These are phyloP conservation scores for Backusella liffmaniae DNA, from an alignment of 192 early-diverging fungal species.

Conservation along the genomic window DNA sequence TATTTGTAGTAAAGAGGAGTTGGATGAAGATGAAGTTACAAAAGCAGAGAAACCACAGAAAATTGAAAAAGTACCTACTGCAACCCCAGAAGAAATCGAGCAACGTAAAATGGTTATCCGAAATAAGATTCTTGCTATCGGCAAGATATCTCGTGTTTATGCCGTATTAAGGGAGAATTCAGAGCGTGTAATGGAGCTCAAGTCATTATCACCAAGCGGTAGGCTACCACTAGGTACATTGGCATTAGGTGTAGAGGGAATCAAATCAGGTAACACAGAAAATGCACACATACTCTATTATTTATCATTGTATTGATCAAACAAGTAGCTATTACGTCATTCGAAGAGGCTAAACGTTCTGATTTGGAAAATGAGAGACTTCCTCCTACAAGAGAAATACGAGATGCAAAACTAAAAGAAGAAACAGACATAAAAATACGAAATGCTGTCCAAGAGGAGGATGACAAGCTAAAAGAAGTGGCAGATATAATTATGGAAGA, in stretches of 20 bases:
- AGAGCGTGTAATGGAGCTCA: conserved; percentile 92
- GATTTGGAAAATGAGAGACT: conserved; percentile 93
- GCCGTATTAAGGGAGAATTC: conserved; percentile 87
- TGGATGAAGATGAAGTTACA: conserved; percentile 58
- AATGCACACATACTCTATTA: background rate
- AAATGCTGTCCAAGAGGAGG: conserved; percentile 36
- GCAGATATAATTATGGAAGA: conserved; percentile 30
- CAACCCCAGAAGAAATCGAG: conserved; percentile 51
- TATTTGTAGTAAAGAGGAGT: conserved; percentile 95
- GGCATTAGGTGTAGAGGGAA: conserved; percentile 87
- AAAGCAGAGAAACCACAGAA: conserved; percentile 8
- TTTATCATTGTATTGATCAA: background rate
- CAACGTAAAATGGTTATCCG: conserved; percentile 66
- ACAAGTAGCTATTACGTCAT: conserved; percentile 74
- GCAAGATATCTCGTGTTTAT: conserved; percentile 89
- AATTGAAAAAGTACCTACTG: background rate
- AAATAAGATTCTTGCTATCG: conserved; percentile 92
- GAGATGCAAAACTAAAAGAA: conserved; percentile 33
- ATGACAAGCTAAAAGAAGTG: conserved; percentile 27
- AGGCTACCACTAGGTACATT: conserved; percentile 85
- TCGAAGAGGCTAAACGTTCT: conserved; percentile 88
- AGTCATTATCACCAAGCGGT: conserved; percentile 82
- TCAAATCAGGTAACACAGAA: conserved; percentile 68
- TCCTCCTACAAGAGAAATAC: conserved; percentile 69
- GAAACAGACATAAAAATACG: conserved; percentile 36